Percentiles rank a stretch among this genome's conserved stretches.
phyloP scores from a whole-genome alignment of 2,329 filamentous ascomycete species.

The Alternaria tenuissima region DNA sequence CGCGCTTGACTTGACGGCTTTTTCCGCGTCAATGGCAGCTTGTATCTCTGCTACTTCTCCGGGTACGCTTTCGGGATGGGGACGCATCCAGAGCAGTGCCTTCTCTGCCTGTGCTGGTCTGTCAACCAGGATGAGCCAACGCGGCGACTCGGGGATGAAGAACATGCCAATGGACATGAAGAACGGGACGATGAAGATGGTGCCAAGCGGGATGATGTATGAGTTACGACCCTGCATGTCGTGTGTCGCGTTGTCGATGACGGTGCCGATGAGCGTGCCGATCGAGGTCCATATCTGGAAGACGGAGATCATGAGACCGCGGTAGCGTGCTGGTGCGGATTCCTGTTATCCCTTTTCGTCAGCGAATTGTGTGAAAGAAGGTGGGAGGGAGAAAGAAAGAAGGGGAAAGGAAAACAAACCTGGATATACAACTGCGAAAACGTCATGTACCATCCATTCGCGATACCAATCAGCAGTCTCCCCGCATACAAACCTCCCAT shows the following conservation, averaged over 20 bases:
- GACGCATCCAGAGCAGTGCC: slow-evolving; percentile 41
- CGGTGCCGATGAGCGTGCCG: slow-evolving; percentile 54
- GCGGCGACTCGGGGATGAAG: slow-evolving; percentile 52
- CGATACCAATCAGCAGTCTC: slow-evolving; percentile 64
- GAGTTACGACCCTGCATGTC: slow-evolving; percentile 25
- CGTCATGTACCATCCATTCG: slow-evolving; percentile 63
- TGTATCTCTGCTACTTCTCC: slow-evolving; percentile 40
- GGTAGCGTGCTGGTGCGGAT: slow-evolving; percentile 59
- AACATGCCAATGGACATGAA: slow-evolving; percentile 54
- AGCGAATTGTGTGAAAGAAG: neutral
- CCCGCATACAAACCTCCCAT: slow-evolving; percentile 64
- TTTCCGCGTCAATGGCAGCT: slow-evolving; percentile 39
- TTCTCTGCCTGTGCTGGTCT: slow-evolving; percentile 30
- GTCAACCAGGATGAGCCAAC: slow-evolving; percentile 52
- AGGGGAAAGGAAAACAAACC: slow-evolving; percentile 12
- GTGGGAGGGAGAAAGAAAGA: too few relatives aligned
- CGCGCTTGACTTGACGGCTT: slow-evolving; percentile 60
- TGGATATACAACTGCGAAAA: slow-evolving; percentile 63
- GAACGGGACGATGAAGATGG: slow-evolving; percentile 63
- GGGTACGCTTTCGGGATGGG: slow-evolving; percentile 25
- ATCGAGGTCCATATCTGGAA: slow-evolving; percentile 61
- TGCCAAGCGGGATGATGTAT: slow-evolving; percentile 60
- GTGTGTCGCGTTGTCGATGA: slow-evolving; percentile 61
- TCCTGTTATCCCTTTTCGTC: slow-evolving; percentile 37
- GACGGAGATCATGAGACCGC: slow-evolving; percentile 58